Percentiles rank a stretch among this genome's conserved stretches.
Conservation (phyloP, 176 grass and related monocot genomes). For the Aegilops longissima region DNA sequence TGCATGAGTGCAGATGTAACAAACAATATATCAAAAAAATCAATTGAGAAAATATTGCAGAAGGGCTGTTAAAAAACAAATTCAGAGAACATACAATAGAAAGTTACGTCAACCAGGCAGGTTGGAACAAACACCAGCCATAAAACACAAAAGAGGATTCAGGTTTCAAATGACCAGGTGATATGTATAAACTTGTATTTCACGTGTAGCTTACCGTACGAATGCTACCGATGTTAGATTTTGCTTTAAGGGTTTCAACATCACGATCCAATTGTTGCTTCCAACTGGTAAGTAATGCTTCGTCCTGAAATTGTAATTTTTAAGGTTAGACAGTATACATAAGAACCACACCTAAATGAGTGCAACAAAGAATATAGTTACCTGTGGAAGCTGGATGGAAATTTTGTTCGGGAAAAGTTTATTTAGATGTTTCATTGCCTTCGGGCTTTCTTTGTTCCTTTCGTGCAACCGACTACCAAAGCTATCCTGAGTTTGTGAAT, state of each 20-base stretch:
- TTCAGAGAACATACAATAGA: not conserved
- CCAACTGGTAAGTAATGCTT: slow-evolving; percentile 86
- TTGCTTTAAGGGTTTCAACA: slow-evolving; percentile 98
- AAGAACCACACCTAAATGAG: not conserved
- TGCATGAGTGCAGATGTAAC: not conserved
- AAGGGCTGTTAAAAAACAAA: not conserved
- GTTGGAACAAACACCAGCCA: slow-evolving; percentile 12
- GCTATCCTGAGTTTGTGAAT: slow-evolving; percentile 69
- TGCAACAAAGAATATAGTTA: slow-evolving; percentile 32
- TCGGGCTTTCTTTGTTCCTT: slow-evolving; percentile 96
- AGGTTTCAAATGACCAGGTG: not conserved
- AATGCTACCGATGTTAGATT: slow-evolving; percentile 86
- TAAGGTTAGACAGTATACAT: slow-evolving; percentile 33
- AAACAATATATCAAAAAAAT: not conserved
- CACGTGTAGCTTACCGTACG: slow-evolving; percentile 55
- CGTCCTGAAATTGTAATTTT: slow-evolving; percentile 62
- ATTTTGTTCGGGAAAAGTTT: slow-evolving; percentile 99
- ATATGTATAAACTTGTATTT: not conserved
- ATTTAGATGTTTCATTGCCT: slow-evolving; percentile 92
- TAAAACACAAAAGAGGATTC: not conserved
- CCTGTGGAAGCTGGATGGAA: slow-evolving; percentile 91
- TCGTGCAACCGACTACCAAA: slow-evolving; percentile 86
- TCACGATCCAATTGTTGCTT: slow-evolving; percentile 98
- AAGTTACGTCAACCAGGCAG: not conserved
- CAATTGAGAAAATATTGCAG: slow-evolving; percentile 6